Base-by-base conservation (phyloP, 2,329 filamentous ascomycete genomes). In the Penicillium sp. region DNA sequence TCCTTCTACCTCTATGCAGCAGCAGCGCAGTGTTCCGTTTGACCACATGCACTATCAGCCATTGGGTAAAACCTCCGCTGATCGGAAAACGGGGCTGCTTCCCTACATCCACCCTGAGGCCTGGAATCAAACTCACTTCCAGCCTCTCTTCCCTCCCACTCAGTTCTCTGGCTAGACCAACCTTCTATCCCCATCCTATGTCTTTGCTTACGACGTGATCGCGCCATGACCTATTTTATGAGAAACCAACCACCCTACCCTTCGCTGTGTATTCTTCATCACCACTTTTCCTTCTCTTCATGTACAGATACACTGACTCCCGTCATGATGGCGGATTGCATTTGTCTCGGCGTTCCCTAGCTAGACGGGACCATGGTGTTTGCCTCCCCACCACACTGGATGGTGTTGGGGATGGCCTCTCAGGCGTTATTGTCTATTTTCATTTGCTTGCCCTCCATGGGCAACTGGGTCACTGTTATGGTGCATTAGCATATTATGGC, bases 31-130 rank as follows among this genome's bases (percentile, higher is more conserved):
- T 78, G 80, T 81, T 55, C 78, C 84, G 50, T 87, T 90, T 54
- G 83, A 86, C 61, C 85, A 92, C 77, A 92, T 96, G 88, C 89
- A 94, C 73, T 91, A 95, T 71, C 89, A 93, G 65, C 89, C 90
- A 8, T 78, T 94, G 4, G 89, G 90, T 8, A 87, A 90, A 70
- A 81, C 86, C 35, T 82, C 87, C 59, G 86, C 89, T 43, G 81
- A 90, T 58, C 86, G 88, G 39, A 78, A 75, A 59, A 85, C 88
- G 0, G 90, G 90, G 11, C 84, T 91, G 20, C 84, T 93, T 4
- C 90, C 90, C 7, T 80, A 79, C 52, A 71, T 78, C 52, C 76
- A 80, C 39, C 73, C 74, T 11, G 78, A 81, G n/a, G 71, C 73
- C 14, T 80, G 77, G 75, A 70, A 71, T n/a, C 72, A 76, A 50